Percentiles rank a stretch among this genome's conserved stretches.
These are phyloP conservation scores for Porodaedalea pini DNA, from an alignment of 1,284 basidiomycete species.

Conservation along the genomic window DNA sequence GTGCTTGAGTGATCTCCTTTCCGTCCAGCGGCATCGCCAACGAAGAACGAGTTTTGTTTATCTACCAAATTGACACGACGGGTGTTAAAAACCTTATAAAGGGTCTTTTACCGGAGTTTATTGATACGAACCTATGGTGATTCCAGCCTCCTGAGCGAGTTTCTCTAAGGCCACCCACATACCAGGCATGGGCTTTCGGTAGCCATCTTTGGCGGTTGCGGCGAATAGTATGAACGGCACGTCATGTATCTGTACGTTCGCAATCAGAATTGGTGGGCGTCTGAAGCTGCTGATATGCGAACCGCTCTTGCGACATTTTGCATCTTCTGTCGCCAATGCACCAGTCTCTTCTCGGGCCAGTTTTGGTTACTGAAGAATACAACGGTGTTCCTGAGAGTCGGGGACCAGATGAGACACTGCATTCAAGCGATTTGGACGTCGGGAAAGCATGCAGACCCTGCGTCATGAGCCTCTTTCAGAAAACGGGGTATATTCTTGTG, in stretches of 20 bases:
- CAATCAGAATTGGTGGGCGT: neutral
- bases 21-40: slow-evolving; percentile 90
- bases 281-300: slow-evolving; percentile 27
- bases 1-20: slow-evolving; percentile 70
- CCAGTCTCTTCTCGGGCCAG: slow-evolving; percentile 45
- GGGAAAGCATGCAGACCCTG: slow-evolving; percentile 48
- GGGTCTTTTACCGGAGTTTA: neutral
- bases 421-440: neutral
- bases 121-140: slow-evolving; percentile 58
- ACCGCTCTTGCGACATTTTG: slow-evolving; percentile 66
- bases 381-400: slow-evolving; percentile 64
- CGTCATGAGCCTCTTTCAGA: slow-evolving; percentile 53
- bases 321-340: slow-evolving; percentile 76
- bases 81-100: too few species aligned
- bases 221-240: slow-evolving; percentile 81
- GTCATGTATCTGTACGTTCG: slow-evolving; percentile 53
- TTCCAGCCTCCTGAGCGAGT: slow-evolving; percentile 53
- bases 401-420: too few species aligned
- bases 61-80: slow-evolving; percentile 46
- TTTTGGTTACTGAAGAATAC: slow-evolving; percentile 82
- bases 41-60: slow-evolving; percentile 64
- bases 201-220: slow-evolving; percentile 71
- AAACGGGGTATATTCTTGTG: slow-evolving; percentile 57
- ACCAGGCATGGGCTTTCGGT: slow-evolving; percentile 86
- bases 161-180: slow-evolving; percentile 77